Evolutionary conservation across 2,329 filamentous ascomycete species (phyloP), one percentile per base, ranked within the genome.

Genomic region (Aureobasidium sp.): DNA sequence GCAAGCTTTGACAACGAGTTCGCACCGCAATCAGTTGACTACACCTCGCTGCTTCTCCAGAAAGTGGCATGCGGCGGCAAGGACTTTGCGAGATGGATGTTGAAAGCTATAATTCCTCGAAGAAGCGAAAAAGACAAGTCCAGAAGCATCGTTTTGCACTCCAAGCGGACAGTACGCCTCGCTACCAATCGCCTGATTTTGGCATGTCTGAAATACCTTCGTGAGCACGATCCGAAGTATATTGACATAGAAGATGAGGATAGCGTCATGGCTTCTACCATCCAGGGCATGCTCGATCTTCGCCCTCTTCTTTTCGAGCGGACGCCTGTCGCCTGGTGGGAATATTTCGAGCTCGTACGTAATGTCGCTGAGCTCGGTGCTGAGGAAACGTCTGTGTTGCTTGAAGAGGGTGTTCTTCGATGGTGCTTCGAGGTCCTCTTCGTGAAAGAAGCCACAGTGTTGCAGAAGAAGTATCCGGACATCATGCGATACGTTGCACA

Each of bases 21-120:
- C 70, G 87, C 91, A 42, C 69, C 82, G 2, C 80, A 84, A 0
- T 82, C 87, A 43, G 85, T 88, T 38, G 77, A 81, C 1, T 70
- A 74, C 9, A 82, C 87, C 57, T 76, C 83, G 54, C 69, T 70
- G 2, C 75, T 84, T 27, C 69, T 88, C 15, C 72, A 75, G 13
- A 75, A 75, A 21, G 76, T 82, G 37, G 79, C 83, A 19, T 84
- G 81, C 62, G 74, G 77, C 23, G 67, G 78, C 13, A 23, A n/a
- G n/a, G 10, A 37, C 13, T 57, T 17, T 88, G 85, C 68, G 83
- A 83, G 57, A 71, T 81, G 55, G 77, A 81, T 10, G 78, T 84
- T 60, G 47, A 79, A 88, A 10, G 31, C 46, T 35, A 82, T 46
- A 90, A 88, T 76, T 82, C 88, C 61, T 40, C 11, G 35, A 25